Evolutionary conservation across 2,329 filamentous ascomycete species (phyloP).

Genomic region (Talaromyces rugulosus): DNA sequence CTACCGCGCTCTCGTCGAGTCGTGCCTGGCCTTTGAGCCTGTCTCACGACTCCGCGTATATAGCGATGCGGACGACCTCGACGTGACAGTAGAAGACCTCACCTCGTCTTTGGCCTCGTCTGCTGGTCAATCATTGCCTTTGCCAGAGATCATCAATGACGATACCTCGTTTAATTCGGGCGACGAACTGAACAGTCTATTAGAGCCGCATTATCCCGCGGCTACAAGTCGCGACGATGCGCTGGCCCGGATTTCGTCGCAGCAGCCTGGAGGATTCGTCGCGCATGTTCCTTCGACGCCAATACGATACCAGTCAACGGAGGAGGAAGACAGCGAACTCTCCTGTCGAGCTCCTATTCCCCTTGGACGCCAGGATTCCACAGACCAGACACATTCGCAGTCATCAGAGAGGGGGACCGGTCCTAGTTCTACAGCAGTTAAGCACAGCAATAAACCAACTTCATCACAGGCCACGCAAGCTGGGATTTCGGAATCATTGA

Average conservation of each 20-base stretch:
- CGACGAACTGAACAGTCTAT: constrained; percentile 11
- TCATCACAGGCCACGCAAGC: neutral
- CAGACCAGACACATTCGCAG: neutral
- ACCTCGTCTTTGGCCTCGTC: neutral
- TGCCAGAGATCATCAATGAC: neutral
- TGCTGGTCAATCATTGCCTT: neutral
- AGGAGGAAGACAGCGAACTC: constrained; percentile 10
- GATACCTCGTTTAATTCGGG: constrained; percentile 5
- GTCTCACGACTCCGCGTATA: constrained; percentile 20
- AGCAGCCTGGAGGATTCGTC: neutral
- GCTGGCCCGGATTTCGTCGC: neutral
- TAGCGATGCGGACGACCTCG: neutral
- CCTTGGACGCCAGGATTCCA: neutral
- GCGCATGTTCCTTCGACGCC: neutral
- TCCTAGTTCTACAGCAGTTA: neutral
- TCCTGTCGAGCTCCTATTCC: constrained; percentile 7
- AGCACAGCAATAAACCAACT: neutral
- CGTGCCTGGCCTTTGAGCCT: constrained; percentile 32
- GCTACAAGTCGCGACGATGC: neutral
- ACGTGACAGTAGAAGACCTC: constrained; percentile 3
- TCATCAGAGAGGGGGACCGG: neutral
- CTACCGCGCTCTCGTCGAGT: constrained; percentile 35
- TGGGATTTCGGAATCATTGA: constrained; percentile 14
- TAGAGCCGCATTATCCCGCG: neutral
- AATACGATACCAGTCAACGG: neutral